Conservation (phyloP, 129 eudicot genomes). For the Flaveria trinervia region DNA sequence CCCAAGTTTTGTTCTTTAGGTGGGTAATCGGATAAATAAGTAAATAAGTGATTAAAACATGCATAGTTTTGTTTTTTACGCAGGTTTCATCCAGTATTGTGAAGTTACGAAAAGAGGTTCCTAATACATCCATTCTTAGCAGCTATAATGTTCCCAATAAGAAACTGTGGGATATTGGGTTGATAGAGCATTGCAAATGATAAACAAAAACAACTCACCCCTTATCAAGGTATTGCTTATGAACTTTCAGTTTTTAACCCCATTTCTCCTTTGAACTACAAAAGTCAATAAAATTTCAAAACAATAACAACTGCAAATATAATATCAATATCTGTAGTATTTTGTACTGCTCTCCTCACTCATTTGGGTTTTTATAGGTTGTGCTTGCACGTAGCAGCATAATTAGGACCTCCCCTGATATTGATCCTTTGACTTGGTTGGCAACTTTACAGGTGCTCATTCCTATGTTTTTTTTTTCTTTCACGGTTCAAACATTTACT, state of each 20-base stretch:
- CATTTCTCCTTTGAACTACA: background rate
- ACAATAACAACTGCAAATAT: constrained; percentile 1
- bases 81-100: constrained; percentile 62
- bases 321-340: background rate
- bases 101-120: constrained; percentile 46
- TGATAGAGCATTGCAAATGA: constrained; percentile 68
- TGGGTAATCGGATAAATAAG: background rate
- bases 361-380: constrained; percentile 48
- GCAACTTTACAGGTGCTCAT: constrained; percentile 68
- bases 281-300: background rate
- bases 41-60: background rate
- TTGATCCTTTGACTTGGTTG: constrained; percentile 87
- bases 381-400: constrained; percentile 99
- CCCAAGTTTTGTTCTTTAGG: background rate
- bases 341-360: background rate
- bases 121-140: constrained; percentile 49
- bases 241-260: background rate
- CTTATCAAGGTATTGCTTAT: constrained; percentile 60
- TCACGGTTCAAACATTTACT: background rate
- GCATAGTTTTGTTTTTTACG: constrained; percentile 20
- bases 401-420: constrained; percentile 65
- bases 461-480: background rate
- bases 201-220: constrained; percentile 55
- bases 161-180: constrained; percentile 77
- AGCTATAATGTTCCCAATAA: constrained; percentile 69